Evolutionary conservation across 805 yeast species (phyloP).

Genomic region (Myxozyma sirexii): DNA sequence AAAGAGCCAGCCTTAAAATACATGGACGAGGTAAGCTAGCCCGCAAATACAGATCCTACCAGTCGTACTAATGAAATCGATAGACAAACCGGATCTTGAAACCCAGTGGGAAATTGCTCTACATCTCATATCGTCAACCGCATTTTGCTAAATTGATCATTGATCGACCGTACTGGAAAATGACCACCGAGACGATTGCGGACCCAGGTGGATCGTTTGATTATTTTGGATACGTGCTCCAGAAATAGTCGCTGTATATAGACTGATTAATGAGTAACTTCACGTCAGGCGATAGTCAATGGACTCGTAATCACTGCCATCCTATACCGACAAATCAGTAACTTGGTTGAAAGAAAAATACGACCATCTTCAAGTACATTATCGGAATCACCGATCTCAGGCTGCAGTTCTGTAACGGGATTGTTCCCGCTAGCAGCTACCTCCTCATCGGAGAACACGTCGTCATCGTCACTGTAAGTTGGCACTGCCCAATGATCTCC

Average conservation of each 20-base stretch:
- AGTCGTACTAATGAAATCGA: too few relatives aligned
- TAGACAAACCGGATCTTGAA: constrained; percentile 35
- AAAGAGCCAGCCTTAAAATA: constrained; percentile 28
- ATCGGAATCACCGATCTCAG: too few relatives aligned
- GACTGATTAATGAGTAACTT: too few relatives aligned
- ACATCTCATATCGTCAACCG: constrained; percentile 39
- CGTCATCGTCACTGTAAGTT: constrained; percentile 17
- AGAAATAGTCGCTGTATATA: constrained; percentile 7
- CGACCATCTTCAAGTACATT: neutral
- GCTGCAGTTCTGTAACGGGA: neutral
- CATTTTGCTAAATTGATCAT: constrained; percentile 37
- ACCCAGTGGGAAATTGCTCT: constrained; percentile 33
- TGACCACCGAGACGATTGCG: constrained; percentile 22
- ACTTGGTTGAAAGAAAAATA: neutral
- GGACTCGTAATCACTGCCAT: constrained; percentile 25
- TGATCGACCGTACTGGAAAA: constrained; percentile 33
- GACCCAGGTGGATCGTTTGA: constrained; percentile 34
- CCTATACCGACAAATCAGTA: neutral
- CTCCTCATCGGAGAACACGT: neutral
- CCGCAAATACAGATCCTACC: neutral
- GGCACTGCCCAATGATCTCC: constrained; percentile 41
- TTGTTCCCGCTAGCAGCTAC: too few relatives aligned
- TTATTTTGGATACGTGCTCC: constrained; percentile 33
- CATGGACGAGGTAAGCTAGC: constrained; percentile 34
- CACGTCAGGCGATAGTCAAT: constrained; percentile 24